Evolutionary conservation across 305 asterid species (phyloP), one percentile per base, ranked within the genome.

Genomic region (Plantago lanceolata): DNA sequence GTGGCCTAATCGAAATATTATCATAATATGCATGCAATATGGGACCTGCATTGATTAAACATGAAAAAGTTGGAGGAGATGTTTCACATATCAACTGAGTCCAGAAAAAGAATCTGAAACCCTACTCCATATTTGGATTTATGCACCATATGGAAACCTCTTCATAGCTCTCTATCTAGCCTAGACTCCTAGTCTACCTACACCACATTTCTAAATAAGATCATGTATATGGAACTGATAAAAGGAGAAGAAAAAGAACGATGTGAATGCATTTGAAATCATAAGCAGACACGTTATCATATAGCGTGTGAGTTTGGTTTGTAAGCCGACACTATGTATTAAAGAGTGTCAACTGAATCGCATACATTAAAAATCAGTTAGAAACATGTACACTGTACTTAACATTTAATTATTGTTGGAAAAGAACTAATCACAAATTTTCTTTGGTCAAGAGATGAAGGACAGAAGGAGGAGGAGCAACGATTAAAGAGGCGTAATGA

Each of bases 1-100:
- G 84, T 76, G 80, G 78, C 72, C 72, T 80, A 82, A 69, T 72
- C 68, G 72, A 78, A 72, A 64, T 78, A 76, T n/a, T 66, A 77
- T 65, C 33, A 78, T 71, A n/a, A 75, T 68, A 57, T 57, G 26
- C 49, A 37, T 40, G 47, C 47, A 40, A 40, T 37, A 74, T 66
- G 90, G 87, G 90, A 72, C 85, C 77, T 66, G 55, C 68, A 59
- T 75, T 19, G 78, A 73, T 73, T 71, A 65, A 75, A 67, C 76
- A 75, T 58, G 70, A n/a, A 63, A 82, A 79, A 55, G 81, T 63
- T 70, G 70, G 81, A 80, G 76, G 73, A 78, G 85, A 78, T 80
- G 79, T 79, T 83, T 79, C 86, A 73, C 74, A 68, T 70, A 70
- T 78, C 71, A 66, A 75, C 66, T 70, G 63, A 76, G 63, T 71